Evolutionary conservation across 106 monocot genomes (phyloP).

Genomic region (Chionographis japonica): DNA sequence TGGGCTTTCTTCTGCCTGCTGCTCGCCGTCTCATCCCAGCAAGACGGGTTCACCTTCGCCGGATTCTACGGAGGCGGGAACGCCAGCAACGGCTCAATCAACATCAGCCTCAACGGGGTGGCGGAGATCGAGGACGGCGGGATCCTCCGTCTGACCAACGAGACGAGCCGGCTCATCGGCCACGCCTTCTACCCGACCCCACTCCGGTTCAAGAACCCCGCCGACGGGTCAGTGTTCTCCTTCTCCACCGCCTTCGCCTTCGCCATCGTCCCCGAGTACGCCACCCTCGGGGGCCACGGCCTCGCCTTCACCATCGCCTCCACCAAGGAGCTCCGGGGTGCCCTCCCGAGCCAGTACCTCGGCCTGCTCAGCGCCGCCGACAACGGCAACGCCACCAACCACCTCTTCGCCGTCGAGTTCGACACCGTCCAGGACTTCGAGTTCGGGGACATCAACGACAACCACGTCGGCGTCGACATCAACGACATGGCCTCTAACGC

Average conservation of each 20-base stretch:
- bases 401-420: slow-evolving; percentile 20
- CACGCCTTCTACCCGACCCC: slow-evolving; percentile 16
- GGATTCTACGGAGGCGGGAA: slow-evolving; percentile 1
- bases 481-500: slow-evolving; percentile 15
- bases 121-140: slow-evolving; percentile 12
- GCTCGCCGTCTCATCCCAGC: not conserved
- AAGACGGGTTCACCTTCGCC: slow-evolving; percentile 12
- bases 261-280: slow-evolving; percentile 14
- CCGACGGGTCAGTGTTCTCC: slow-evolving; percentile 8
- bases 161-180: slow-evolving; percentile 24
- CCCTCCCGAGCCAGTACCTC: slow-evolving; percentile 17
- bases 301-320: slow-evolving; percentile 19
- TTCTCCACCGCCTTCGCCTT: slow-evolving; percentile 26
- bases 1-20: not conserved
- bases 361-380: slow-evolving; percentile 13
- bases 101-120: slow-evolving; percentile 16
- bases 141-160: slow-evolving; percentile 20
- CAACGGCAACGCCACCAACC: slow-evolving; percentile 16
- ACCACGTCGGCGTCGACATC: slow-evolving; percentile 20
- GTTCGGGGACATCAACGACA: slow-evolving; percentile 22
- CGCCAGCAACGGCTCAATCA: not conserved
- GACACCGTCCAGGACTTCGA: slow-evolving; percentile 28
- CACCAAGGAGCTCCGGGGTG: slow-evolving; percentile 1
- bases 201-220: slow-evolving; percentile 11
- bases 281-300: slow-evolving; percentile 14